Percentiles rank a stretch among this genome's conserved stretches.
Evolutionary conservation across 2,329 filamentous ascomycete species (phyloP).

Genomic region (Teratosphaeria pseudoeucalypti): DNA sequence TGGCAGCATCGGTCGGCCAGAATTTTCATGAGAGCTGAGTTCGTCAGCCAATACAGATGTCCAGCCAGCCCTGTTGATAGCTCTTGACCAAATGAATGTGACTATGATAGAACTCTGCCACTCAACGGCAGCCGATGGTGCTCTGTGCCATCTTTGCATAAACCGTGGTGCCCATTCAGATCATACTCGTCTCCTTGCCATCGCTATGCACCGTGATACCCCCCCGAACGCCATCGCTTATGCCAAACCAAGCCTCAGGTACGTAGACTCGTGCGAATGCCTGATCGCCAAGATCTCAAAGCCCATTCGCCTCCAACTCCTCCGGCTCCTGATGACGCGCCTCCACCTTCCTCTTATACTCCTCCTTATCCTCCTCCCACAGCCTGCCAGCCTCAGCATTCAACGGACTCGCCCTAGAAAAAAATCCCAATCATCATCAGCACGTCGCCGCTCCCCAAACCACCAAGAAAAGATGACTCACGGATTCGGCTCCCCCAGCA

Average conservation of each 20-base stretch:
- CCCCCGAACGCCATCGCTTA: not conserved
- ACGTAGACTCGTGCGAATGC: not conserved
- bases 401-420: conserved; percentile 69
- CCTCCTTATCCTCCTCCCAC: conserved; percentile 78
- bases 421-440: conserved; percentile 9
- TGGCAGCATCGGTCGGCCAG: not conserved
- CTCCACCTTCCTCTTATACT: conserved; percentile 71
- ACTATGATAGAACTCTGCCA: not conserved
- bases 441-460: not conserved
- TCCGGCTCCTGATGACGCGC: conserved; percentile 50
- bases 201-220: not conserved
- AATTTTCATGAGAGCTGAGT: not conserved
- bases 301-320: conserved; percentile 30
- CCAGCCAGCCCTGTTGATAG: not conserved
- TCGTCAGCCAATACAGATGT: not conserved
- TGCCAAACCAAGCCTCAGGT: not conserved
- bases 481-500: conserved; percentile 98
- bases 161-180: not conserved
- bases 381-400: conserved; percentile 94
- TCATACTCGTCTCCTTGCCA: not conserved
- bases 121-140: not conserved
- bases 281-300: not conserved
- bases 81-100: not conserved
- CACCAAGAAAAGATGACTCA: conserved; percentile 39
- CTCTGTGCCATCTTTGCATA: not conserved